Percentiles rank a stretch among this genome's conserved stretches.
These are phyloP conservation scores for Clohesyomyces aquaticus DNA, from an alignment of 495 filamentous ascomycete genomes.

Conservation along the genomic window DNA sequence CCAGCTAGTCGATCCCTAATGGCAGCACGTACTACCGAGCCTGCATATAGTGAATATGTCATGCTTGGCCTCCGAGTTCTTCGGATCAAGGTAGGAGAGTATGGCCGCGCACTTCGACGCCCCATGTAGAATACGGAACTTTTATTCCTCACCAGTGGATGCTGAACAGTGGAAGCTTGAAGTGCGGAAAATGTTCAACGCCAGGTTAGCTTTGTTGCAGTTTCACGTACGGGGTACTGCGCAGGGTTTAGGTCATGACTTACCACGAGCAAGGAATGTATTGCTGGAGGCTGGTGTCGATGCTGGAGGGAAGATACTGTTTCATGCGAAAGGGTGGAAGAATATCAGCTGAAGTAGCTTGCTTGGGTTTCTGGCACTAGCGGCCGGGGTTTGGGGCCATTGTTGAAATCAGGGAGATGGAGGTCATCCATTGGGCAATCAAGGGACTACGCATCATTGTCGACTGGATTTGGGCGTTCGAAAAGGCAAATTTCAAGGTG, in stretches of 20 bases:
- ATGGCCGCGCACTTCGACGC: constrained; percentile 22
- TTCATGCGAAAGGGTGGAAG: constrained; percentile 8
- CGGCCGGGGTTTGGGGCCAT: too few species aligned
- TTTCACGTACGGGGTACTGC: constrained; percentile 8
- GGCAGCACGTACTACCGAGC: constrained; percentile 16
- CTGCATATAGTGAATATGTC: constrained; percentile 25
- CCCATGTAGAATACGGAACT: constrained; percentile 4
- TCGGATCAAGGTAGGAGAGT: constrained; percentile 7
- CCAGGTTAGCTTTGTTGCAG: constrained; percentile 14
- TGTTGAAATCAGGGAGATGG: too few species aligned
- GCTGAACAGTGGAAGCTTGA: constrained; percentile 23
- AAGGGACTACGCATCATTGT: too few species aligned
- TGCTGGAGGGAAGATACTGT: constrained; percentile 15
- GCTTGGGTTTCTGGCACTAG: too few species aligned
- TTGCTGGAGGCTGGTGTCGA: constrained; percentile 1
- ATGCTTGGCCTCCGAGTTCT: constrained; percentile 16
- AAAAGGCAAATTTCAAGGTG: too few species aligned
- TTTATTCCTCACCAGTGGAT: constrained; percentile 22
- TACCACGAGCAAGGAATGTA: constrained; percentile 13
- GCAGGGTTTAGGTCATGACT: constrained; percentile 13
- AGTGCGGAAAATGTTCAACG: constrained; percentile 17
- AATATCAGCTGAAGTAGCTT: too few species aligned
- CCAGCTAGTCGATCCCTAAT: constrained; percentile 3
- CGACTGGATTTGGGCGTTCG: too few species aligned
- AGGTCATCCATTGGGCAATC: too few species aligned